Conservation (phyloP, 2,329 filamentous ascomycete species). For the Botrytis aclada region DNA sequence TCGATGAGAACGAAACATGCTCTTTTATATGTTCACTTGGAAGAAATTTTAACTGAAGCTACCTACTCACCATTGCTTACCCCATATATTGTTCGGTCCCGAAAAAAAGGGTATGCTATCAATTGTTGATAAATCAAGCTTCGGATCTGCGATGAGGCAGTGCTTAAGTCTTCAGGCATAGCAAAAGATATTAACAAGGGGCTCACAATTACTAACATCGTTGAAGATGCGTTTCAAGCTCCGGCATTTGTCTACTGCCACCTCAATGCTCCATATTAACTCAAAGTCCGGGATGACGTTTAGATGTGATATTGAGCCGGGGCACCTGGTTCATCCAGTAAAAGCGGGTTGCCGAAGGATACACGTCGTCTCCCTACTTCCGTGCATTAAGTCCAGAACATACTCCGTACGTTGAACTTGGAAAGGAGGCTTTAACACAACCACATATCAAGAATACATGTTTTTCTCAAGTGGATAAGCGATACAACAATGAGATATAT, state of each 20-base stretch:
- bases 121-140: neutral
- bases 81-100: neutral
- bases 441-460: neutral
- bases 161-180: neutral
- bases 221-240: neutral
- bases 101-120: neutral
- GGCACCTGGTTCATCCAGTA: neutral
- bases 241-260: neutral
- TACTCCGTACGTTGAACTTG: neutral
- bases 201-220: neutral
- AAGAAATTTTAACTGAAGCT: neutral
- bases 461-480: neutral
- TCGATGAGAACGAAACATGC: neutral
- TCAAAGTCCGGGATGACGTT: neutral
- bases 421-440: neutral
- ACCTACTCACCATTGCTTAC: neutral
- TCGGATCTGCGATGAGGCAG: neutral
- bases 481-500: neutral
- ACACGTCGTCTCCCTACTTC: neutral
- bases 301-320: neutral
- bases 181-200: neutral
- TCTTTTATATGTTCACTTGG: neutral
- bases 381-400: neutral
- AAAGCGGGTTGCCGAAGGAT: neutral
- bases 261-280: neutral